Conservation (phyloP, 805 yeast genomes). For the Wickerhamiella kurtzmanii region DNA sequence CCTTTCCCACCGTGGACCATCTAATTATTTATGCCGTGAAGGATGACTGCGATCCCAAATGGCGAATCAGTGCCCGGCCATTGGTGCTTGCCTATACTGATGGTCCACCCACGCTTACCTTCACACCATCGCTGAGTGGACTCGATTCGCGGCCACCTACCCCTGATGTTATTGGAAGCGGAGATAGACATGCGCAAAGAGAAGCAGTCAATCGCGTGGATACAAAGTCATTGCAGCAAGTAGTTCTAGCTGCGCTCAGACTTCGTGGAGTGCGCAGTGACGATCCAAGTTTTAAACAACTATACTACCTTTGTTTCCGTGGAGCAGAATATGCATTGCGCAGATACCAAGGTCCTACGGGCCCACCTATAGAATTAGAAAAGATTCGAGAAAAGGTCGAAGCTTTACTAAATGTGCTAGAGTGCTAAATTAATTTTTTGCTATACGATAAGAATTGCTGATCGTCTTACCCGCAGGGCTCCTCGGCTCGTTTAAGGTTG, state of each 20-base stretch:
- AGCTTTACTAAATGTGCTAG: conserved; percentile 12
- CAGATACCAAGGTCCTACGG: conserved; percentile 4
- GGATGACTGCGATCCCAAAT: conserved; percentile 2
- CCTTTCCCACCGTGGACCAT: too few species aligned
- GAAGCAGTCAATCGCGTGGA: neutral
- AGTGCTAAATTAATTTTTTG: conserved; percentile 2
- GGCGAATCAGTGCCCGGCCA: conserved; percentile 11
- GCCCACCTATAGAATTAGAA: too few species aligned
- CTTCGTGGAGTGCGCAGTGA: conserved; percentile 23
- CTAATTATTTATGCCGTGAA: conserved; percentile 10
- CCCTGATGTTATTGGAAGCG: neutral
- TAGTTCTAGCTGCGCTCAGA: conserved; percentile 26
- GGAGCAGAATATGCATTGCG: conserved; percentile 23
- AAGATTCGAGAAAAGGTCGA: conserved; percentile 18
- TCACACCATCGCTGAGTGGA: neutral
- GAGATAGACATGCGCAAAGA: neutral
- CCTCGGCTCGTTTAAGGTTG: too few species aligned
- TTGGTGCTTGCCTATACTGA: conserved; percentile 3
- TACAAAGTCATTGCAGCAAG: conserved; percentile 18
- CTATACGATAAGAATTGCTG: too few species aligned
- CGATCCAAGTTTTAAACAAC: conserved; percentile 19
- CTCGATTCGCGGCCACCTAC: neutral
- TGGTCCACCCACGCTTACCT: neutral
- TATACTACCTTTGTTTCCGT: conserved; percentile 21
- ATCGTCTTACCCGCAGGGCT: too few species aligned